Evolutionary conservation across 225 moss, liverwort and hornwort genomes (phyloP).

Genomic region (Straminergon stramineum): DNA sequence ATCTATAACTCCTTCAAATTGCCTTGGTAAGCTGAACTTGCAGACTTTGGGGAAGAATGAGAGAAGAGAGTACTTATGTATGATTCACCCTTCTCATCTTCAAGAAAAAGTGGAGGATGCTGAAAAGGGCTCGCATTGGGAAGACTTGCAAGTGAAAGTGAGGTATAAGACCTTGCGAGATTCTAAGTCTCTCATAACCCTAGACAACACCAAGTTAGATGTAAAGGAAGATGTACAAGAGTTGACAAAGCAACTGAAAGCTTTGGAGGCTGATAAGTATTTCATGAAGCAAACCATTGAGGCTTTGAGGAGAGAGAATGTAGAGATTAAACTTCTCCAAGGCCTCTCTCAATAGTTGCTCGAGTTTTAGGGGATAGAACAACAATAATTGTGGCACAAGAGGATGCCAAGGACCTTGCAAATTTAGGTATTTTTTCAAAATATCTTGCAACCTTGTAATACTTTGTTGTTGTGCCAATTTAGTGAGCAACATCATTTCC

Average conservation of each 20-base stretch:
- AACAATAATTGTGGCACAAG: constrained; percentile 12
- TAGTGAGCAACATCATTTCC: neutral
- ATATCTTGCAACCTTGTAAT: neutral
- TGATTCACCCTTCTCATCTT: constrained; percentile 17
- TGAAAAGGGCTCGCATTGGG: constrained; percentile 5
- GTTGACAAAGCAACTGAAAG: constrained; percentile 45
- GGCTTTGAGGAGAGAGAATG: constrained; percentile 60
- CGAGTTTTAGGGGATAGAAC: constrained; percentile 43
- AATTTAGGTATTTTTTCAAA: constrained; percentile 43
- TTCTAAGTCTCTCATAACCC: constrained; percentile 14
- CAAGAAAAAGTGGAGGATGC: constrained; percentile 1
- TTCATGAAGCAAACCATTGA: constrained; percentile 73
- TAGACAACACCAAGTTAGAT: constrained; percentile 2
- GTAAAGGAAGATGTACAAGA: constrained; percentile 40
- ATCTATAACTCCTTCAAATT: constrained; percentile 24
- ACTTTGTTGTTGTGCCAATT: neutral
- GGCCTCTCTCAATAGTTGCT: constrained; percentile 53
- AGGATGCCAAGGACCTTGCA: constrained; percentile 28
- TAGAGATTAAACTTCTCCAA: constrained; percentile 68
- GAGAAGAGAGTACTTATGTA: constrained; percentile 10
- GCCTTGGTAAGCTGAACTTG: constrained; percentile 33
- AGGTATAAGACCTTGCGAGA: constrained; percentile 27
- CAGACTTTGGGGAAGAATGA: constrained; percentile 15
- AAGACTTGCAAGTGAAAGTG: constrained; percentile 39
- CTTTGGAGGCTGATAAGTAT: constrained; percentile 67